Evolutionary conservation across 2,329 filamentous ascomycete species (phyloP).

Genomic region (Aspergillus candidus): DNA sequence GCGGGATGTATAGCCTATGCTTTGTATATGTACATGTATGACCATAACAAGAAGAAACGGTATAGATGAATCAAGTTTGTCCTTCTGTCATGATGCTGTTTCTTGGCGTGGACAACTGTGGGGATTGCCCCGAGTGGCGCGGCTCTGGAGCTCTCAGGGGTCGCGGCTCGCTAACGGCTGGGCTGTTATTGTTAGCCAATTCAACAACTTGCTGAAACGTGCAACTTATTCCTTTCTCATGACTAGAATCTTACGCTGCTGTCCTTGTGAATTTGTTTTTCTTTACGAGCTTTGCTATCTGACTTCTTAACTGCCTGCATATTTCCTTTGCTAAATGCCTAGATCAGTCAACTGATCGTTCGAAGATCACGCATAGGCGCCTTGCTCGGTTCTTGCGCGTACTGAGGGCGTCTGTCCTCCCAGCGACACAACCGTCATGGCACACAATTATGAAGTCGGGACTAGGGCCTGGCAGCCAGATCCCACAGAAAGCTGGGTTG

Average conservation of each 20-base stretch:
- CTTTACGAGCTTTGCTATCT: conserved; percentile 7
- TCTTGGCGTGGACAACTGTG: conserved; percentile 17
- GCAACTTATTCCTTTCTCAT: conserved; percentile 8
- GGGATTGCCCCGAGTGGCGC: conserved; percentile 19
- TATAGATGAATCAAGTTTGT: no score
- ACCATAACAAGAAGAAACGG: no score
- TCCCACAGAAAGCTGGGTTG: conserved; percentile 90
- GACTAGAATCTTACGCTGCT: conserved; percentile 3
- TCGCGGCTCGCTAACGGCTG: conserved; percentile 27
- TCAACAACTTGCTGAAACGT: conserved; percentile 14
- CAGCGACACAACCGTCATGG: conserved; percentile 46
- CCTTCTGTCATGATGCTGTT: conserved; percentile 1
- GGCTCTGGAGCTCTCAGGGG: conserved; percentile 24
- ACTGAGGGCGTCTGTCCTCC: conserved; percentile 4
- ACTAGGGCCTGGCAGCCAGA: conserved; percentile 99
- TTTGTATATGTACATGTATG: no score
- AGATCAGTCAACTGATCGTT: conserved; percentile 9
- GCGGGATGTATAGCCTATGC: no score
- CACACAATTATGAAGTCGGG: conserved; percentile 91
- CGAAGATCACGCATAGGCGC: conserved; percentile 13
- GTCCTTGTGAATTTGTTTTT: conserved; percentile 4
- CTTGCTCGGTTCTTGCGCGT: conserved; percentile 9
- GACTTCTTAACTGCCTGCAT: conserved; percentile 8
- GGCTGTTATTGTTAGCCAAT: conserved; percentile 19
- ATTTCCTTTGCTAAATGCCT: conserved; percentile 24